phyloP scores from a whole-genome alignment of 2,329 filamentous ascomycete genomes.

The Geosmithia morbida region DNA sequence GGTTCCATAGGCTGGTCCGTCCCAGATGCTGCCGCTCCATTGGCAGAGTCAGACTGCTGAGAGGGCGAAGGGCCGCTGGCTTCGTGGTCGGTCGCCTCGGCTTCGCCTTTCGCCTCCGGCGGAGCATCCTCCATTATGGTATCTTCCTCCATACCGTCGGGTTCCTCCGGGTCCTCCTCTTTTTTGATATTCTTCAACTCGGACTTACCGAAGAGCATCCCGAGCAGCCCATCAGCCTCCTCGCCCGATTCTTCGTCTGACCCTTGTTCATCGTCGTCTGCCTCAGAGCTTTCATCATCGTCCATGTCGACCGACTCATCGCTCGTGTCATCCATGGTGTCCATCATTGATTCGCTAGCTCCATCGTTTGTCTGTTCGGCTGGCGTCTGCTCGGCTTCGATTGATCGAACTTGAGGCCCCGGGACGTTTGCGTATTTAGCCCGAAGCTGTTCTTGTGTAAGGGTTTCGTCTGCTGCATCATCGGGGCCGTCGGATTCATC shows the following conservation, averaged over 20 bases:
- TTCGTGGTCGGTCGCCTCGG: not conserved
- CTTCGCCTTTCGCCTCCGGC: not conserved
- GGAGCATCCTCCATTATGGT: slow-evolving; percentile 8
- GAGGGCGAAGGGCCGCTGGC: not conserved
- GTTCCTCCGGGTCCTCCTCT: slow-evolving; percentile 18
- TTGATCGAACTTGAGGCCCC: slow-evolving; percentile 17
- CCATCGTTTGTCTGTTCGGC: slow-evolving; percentile 5
- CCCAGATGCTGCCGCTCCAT: not conserved
- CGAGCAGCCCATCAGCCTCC: slow-evolving; percentile 32
- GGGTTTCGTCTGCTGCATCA: slow-evolving; percentile 42
- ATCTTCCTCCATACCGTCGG: slow-evolving; percentile 10
- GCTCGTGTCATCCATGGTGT: slow-evolving; percentile 31
- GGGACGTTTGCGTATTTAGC: slow-evolving; percentile 56
- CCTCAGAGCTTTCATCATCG: slow-evolving; percentile 42
- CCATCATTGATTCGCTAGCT: slow-evolving; percentile 10
- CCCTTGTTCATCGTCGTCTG: slow-evolving; percentile 28
- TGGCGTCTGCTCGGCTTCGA: not conserved
- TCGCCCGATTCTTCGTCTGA: slow-evolving; percentile 24
- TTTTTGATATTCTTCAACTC: slow-evolving; percentile 33
- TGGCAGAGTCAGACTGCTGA: not conserved
- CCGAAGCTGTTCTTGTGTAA: slow-evolving; percentile 55
- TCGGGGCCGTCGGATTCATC: slow-evolving; percentile 38
- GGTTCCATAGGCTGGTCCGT: not conserved
- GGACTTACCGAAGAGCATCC: slow-evolving; percentile 43
- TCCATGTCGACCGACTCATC: slow-evolving; percentile 58